phyloP scores from a whole-genome alignment of 176 grass and related monocot species.

The Rhynchospora breviuscula region DNA sequence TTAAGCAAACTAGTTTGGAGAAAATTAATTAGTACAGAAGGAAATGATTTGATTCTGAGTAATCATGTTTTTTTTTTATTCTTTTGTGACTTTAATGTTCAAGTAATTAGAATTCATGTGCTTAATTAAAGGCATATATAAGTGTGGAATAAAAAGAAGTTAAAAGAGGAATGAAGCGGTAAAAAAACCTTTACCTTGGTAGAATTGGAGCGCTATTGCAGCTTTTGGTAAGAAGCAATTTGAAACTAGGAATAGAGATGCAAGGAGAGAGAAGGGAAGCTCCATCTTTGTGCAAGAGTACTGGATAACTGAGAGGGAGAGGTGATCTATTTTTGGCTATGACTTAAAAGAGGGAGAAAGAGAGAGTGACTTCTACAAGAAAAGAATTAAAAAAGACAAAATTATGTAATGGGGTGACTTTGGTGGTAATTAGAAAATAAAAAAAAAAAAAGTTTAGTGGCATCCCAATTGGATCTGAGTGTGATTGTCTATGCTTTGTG shows the following conservation, averaged over 20 bases:
- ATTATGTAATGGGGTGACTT: not conserved
- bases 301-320: not conserved
- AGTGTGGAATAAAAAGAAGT: not conserved
- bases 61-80: not conserved
- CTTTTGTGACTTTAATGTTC: not conserved
- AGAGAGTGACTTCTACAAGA: not conserved
- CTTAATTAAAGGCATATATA: not conserved
- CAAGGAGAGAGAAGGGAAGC: conserved; percentile 14
- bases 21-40: not conserved
- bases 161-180: not conserved
- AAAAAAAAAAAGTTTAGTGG: not conserved
- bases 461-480: not conserved
- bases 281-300: conserved; percentile 8
- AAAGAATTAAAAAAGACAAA: not conserved
- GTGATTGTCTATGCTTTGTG: no score
- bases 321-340: not conserved
- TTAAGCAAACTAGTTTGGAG: not conserved
- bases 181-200: conserved; percentile 13
- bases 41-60: not conserved
- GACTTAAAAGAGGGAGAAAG: not conserved
- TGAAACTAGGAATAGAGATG: not conserved
- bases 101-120: not conserved
- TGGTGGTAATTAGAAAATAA: not conserved
- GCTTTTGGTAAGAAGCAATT: not conserved
- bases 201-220: conserved; percentile 8